Evolutionary conservation across 805 yeast genomes (phyloP).

Genomic region (Hanseniaspora meyeri): DNA sequence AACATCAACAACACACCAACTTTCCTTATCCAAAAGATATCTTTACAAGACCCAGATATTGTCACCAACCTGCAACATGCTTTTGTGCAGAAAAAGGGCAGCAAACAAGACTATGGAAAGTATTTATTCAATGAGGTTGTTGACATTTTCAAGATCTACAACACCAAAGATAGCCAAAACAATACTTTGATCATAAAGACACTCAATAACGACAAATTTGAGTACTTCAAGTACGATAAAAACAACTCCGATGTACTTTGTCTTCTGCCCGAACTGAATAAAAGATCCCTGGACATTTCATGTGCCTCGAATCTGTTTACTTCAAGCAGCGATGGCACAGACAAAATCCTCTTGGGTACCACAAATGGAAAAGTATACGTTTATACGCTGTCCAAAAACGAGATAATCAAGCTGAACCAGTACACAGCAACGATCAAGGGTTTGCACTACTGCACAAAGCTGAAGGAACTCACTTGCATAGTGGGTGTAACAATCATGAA

Average conservation of each 20-base stretch:
- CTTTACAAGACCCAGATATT: slow-evolving; percentile 2
- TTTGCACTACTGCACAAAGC: slow-evolving; percentile 21
- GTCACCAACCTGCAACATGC: not conserved
- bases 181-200: not conserved
- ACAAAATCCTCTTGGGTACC: slow-evolving; percentile 14
- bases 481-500: slow-evolving; percentile 18
- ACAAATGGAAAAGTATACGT: slow-evolving; percentile 17
- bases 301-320: not conserved
- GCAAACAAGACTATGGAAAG: not conserved
- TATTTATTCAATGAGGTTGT: not conserved
- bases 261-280: not conserved
- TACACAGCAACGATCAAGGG: slow-evolving; percentile 20
- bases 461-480: slow-evolving; percentile 9
- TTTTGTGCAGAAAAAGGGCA: not conserved
- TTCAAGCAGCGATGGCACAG: not conserved
- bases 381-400: slow-evolving; percentile 1
- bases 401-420: slow-evolving; percentile 9
- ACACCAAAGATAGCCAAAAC: not conserved
- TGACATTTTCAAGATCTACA: slow-evolving; percentile 3
- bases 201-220: not conserved
- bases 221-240: not conserved
- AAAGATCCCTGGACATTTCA: not conserved
- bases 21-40: slow-evolving; percentile 23
- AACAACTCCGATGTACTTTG: not conserved
- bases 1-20: slow-evolving; percentile 30